Conservation (phyloP, 805 yeast genomes). For the Saccharomycopsis lassenensis region DNA sequence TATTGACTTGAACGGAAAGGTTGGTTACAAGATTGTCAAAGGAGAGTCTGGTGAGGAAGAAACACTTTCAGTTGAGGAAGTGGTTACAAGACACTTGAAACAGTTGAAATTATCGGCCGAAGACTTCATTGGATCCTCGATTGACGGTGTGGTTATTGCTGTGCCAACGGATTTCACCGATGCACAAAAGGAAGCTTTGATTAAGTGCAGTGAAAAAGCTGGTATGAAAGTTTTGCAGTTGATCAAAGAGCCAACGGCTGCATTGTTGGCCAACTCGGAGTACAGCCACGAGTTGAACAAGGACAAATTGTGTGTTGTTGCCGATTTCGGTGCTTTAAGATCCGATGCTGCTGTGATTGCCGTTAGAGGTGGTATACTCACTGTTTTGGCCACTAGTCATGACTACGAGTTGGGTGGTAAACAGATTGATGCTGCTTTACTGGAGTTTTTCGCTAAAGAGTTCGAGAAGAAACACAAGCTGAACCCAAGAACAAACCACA, state of each 20-base stretch:
- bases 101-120: conserved; percentile 82
- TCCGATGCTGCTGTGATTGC: conserved; percentile 92
- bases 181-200: conserved; percentile 56
- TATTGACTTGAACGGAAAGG: conserved; percentile 50
- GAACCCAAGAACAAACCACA: conserved; percentile 69
- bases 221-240: conserved; percentile 77
- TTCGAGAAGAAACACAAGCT: conserved; percentile 79
- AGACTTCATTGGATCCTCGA: conserved; percentile 74
- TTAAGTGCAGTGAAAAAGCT: conserved; percentile 52
- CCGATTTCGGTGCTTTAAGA: conserved; percentile 94
- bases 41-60: conserved; percentile 38
- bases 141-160: conserved; percentile 78
- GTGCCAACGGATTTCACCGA: conserved; percentile 83
- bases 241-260: conserved; percentile 87
- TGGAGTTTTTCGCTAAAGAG: conserved; percentile 83
- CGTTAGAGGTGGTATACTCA: conserved; percentile 87
- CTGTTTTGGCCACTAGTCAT: conserved; percentile 78
- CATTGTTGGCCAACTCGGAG: conserved; percentile 66
- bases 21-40: conserved; percentile 50
- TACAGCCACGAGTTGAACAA: conserved; percentile 26
- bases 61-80: conserved; percentile 61
- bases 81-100: conserved; percentile 70
- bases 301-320: conserved; percentile 80
- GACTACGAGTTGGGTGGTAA: conserved; percentile 81
- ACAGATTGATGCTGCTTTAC: conserved; percentile 66